Evolutionary conservation across 1,139 yeast genomes (phyloP), one percentile per base, ranked within the genome.

Genomic region (Candida tropicalis): DNA sequence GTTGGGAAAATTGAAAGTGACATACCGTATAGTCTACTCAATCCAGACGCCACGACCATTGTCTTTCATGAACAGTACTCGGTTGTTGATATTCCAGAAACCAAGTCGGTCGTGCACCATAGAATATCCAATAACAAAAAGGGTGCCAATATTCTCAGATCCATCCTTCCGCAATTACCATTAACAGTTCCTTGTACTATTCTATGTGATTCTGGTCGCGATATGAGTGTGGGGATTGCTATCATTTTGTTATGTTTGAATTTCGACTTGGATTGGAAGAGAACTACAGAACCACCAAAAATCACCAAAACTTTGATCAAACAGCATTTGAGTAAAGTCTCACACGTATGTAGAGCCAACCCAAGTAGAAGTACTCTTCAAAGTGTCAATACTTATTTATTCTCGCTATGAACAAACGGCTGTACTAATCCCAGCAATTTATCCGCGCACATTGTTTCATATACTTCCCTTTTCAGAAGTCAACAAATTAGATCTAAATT

Each of bases 301-400:
- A 62, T 72, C 10, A 63, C 72, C 32, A 86, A 86, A 56, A 80
- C 73, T 18, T 54, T 69, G 4, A 76, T 89, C 7, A 77, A 81
- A 44, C 75, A 73, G 50, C 83, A 85, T 45, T 62, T 87, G 36
- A 77, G 82, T 2, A 60, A 62, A 42, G 55, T 88, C 4, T 69
- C 75, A 20, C 63, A 70, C 4, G 53, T 64, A 3, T 62, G 73
- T 17, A 76, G 73, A 37, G 79, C 79, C 7, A 87, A 87, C 48
- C 96, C 96, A 0, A 82, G 91, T 47, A 67, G 97, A 42, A 81
- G 87, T 20, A 84, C 95, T 0, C 64, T 88, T 32, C 91, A 86
- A 52, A 77, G 86, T 44, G 74, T 83, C 3, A 82, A 82, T 51
- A 62, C 77, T 9, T 75, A 56, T 49, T 49, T 79, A 37, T 47